Percentiles rank a stretch among this genome's conserved stretches.
Conservation (phyloP, 2,329 filamentous ascomycete genomes). For the Coniosporium tulheliwenetii region DNA sequence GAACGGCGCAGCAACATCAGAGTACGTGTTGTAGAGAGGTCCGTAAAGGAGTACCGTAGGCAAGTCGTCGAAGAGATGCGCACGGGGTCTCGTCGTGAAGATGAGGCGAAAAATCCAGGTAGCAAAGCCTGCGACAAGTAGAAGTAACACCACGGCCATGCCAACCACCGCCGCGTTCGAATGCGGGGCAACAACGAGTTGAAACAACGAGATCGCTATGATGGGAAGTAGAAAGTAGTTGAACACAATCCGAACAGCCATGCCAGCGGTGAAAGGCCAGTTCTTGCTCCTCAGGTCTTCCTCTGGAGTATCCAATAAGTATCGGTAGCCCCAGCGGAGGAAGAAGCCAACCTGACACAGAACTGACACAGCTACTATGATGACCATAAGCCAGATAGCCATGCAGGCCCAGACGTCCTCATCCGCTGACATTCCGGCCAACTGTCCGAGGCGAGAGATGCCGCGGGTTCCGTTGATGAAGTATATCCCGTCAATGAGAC, state of each 20-base stretch:
- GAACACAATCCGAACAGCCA: slow-evolving; percentile 63
- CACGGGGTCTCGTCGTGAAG: slow-evolving; percentile 62
- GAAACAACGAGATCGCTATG: slow-evolving; percentile 76
- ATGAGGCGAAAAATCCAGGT: slow-evolving; percentile 72
- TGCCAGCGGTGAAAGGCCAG: slow-evolving; percentile 53
- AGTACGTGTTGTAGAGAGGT: slow-evolving; percentile 93
- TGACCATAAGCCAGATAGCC: slow-evolving; percentile 76
- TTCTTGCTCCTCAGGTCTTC: slow-evolving; percentile 88
- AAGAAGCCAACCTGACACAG: slow-evolving; percentile 66
- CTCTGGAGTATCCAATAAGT: slow-evolving; percentile 55
- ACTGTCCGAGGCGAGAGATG: slow-evolving; percentile 61
- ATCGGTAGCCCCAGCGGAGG: slow-evolving; percentile 59
- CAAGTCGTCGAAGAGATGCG: slow-evolving; percentile 84
- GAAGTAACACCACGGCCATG: slow-evolving; percentile 58
- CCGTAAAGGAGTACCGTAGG: slow-evolving; percentile 81
- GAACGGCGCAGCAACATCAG: slow-evolving; percentile 81
- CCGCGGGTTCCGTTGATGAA: slow-evolving; percentile 63
- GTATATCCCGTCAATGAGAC: slow-evolving; percentile 75
- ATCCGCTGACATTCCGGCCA: slow-evolving; percentile 61
- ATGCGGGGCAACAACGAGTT: slow-evolving; percentile 58
- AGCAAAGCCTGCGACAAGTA: slow-evolving; percentile 57
- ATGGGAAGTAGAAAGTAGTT: slow-evolving; percentile 86
- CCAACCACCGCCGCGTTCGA: slow-evolving; percentile 59
- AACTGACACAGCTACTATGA: slow-evolving; percentile 51
- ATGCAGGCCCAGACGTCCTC: slow-evolving; percentile 87